Conservation (phyloP, 305 asterid species). For the Coffea humblotiana region DNA sequence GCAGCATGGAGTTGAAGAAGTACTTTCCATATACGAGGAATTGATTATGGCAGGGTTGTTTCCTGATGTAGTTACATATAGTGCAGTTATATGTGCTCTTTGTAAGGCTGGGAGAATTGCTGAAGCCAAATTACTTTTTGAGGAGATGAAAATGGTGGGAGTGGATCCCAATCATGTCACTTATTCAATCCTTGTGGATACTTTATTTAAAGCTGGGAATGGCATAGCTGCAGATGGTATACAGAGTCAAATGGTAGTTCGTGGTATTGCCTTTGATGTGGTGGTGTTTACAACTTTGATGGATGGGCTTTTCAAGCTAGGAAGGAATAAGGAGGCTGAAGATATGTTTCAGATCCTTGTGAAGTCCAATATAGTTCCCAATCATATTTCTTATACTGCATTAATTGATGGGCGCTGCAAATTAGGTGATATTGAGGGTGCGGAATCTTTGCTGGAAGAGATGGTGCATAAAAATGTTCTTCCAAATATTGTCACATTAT, state of each 20-base stretch:
- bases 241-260: conserved; percentile 79
- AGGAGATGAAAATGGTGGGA: conserved; percentile 53
- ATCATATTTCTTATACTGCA: conserved; percentile 61
- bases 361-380: conserved; percentile 52
- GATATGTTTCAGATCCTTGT: conserved; percentile 45
- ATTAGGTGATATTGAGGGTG: conserved; percentile 60
- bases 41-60: conserved; percentile 57
- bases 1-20: conserved; percentile 47
- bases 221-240: conserved; percentile 57
- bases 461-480: conserved; percentile 54
- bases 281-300: conserved; percentile 66
- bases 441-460: conserved; percentile 54
- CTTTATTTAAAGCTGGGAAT: conserved; percentile 48
- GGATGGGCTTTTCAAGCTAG: conserved; percentile 71
- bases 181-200: conserved; percentile 60
- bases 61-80: conserved; percentile 67
- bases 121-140: conserved; percentile 58
- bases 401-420: conserved; percentile 67
- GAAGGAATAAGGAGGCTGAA: conserved; percentile 65
- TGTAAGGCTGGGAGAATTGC: conserved; percentile 54
- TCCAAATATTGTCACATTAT: conserved; percentile 67
- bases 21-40: conserved; percentile 46
- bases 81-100: conserved; percentile 56
- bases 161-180: conserved; percentile 77
- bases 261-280: conserved; percentile 68